phyloP scores from a whole-genome alignment of 495 filamentous ascomycete species.

The Talaromyces thailandensis region DNA sequence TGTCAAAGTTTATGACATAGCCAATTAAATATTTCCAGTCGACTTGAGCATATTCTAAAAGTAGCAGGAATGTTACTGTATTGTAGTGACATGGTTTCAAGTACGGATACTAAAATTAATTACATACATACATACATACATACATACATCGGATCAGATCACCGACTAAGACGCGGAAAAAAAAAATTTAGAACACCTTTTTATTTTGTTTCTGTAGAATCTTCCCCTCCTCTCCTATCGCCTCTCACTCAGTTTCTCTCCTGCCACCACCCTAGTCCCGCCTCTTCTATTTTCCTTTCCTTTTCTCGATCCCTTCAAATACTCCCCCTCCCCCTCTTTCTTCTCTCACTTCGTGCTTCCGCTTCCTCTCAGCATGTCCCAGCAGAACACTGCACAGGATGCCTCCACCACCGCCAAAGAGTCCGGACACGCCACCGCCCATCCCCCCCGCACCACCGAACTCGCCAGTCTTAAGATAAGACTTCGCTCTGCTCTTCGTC shows the following conservation, averaged over 20 bases:
- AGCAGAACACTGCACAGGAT: slow-evolving; percentile 26
- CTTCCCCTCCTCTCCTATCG: background rate
- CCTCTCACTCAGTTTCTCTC: slow-evolving; percentile 10
- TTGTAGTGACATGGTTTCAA: background rate
- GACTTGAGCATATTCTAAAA: background rate
- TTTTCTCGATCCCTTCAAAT: slow-evolving; percentile 21
- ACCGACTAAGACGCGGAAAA: background rate
- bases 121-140: background rate
- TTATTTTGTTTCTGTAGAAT: background rate
- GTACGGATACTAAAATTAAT: background rate
- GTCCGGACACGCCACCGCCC: slow-evolving; percentile 37
- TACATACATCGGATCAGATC: slow-evolving; percentile 1
- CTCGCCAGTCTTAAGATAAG: slow-evolving; percentile 89
- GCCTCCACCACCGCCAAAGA: slow-evolving; percentile 38
- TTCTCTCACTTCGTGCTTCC: slow-evolving; percentile 21
- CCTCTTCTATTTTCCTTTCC: slow-evolving; percentile 20
- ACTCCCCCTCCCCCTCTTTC: slow-evolving; percentile 17
- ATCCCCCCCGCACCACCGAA: slow-evolving; percentile 71
- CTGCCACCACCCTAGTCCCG: slow-evolving; percentile 14
- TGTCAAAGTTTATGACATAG: background rate
- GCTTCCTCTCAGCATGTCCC: slow-evolving; percentile 48
- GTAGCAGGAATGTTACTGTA: background rate
- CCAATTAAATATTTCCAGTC: background rate
- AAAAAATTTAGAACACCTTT: background rate
- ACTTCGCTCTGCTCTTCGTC: slow-evolving; percentile 52